These are phyloP conservation scores for Scutellaria minor DNA, from an alignment of 257 asterid species.

Conservation along the genomic window DNA sequence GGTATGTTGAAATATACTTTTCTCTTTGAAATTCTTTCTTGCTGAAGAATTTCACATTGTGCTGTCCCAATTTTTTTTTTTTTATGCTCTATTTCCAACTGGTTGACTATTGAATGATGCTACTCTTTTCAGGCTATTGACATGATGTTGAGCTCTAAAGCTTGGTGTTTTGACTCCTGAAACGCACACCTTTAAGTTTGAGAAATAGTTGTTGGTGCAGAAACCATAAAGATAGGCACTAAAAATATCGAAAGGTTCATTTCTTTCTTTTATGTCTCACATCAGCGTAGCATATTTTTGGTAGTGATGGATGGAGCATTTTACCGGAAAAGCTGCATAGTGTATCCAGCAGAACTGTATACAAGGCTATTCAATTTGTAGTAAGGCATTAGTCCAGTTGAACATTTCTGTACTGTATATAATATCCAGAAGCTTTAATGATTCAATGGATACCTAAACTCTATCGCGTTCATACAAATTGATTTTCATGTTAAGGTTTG, in stretches of 20 bases:
- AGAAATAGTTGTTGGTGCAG: not conserved
- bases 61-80: not conserved
- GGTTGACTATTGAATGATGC: constrained; percentile 17
- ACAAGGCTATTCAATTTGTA: constrained; percentile 4
- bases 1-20: constrained; percentile 16
- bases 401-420: not conserved
- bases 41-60: constrained; percentile 5
- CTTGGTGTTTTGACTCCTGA: constrained; percentile 18
- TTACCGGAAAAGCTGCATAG: not conserved
- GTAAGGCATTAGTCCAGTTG: constrained; percentile 7
- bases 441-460: not conserved
- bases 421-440: not conserved
- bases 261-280: constrained; percentile 3
- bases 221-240: not conserved
- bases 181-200: constrained; percentile 10
- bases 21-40: constrained; percentile 17
- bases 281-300: not conserved
- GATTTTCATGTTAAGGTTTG: constrained; percentile 10
- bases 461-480: not conserved
- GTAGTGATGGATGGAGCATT: constrained; percentile 5
- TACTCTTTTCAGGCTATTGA: constrained; percentile 16
- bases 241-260: not conserved
- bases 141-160: constrained; percentile 22
- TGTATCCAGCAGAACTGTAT: constrained; percentile 1
- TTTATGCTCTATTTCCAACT: not conserved